Evolutionary conservation across 805 yeast species (phyloP).

Genomic region (Ogataea polymorpha): DNA sequence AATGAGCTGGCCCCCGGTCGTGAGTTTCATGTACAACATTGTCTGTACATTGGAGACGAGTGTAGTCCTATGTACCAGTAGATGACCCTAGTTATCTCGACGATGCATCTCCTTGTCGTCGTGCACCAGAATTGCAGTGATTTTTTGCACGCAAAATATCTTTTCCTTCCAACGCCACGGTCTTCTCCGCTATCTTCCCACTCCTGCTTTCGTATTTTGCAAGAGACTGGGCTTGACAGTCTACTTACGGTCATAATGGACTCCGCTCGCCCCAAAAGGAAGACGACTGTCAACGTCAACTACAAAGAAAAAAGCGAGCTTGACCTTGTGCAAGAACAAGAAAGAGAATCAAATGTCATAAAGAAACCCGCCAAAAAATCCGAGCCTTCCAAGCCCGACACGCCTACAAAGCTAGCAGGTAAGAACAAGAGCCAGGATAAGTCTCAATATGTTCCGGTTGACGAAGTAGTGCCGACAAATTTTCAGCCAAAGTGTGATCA

Average conservation of each 20-base stretch:
- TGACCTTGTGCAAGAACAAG: constrained; percentile 20
- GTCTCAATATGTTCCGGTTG: constrained; percentile 26
- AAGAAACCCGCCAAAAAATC: constrained; percentile 4
- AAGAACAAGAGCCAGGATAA: constrained; percentile 12
- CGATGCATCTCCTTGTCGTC: neutral
- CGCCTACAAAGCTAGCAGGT: constrained; percentile 3
- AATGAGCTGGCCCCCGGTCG: too few relatives aligned
- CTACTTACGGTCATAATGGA: constrained; percentile 7
- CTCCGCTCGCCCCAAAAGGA: constrained; percentile 29
- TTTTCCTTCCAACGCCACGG: constrained; percentile 1
- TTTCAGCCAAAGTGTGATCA: constrained; percentile 47
- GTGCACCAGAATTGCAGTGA: neutral
- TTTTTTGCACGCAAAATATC: constrained; percentile 9
- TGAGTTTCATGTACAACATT: too few relatives aligned
- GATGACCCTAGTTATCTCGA: too few relatives aligned
- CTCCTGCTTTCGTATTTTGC: neutral
- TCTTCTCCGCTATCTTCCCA: neutral
- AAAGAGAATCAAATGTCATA: neutral
- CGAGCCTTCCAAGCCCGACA: constrained; percentile 3
- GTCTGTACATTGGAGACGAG: too few relatives aligned
- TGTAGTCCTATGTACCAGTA: too few relatives aligned
- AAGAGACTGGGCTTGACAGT: neutral
- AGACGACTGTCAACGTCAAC: constrained; percentile 31
- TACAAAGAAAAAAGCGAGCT: constrained; percentile 34
- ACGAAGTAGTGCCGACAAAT: constrained; percentile 40